A percentile compares a stretch with the other conserved stretches of the same genome.
phyloP scores from a whole-genome alignment of 2,329 filamentous ascomycete species.

The Alternaria alternata region DNA sequence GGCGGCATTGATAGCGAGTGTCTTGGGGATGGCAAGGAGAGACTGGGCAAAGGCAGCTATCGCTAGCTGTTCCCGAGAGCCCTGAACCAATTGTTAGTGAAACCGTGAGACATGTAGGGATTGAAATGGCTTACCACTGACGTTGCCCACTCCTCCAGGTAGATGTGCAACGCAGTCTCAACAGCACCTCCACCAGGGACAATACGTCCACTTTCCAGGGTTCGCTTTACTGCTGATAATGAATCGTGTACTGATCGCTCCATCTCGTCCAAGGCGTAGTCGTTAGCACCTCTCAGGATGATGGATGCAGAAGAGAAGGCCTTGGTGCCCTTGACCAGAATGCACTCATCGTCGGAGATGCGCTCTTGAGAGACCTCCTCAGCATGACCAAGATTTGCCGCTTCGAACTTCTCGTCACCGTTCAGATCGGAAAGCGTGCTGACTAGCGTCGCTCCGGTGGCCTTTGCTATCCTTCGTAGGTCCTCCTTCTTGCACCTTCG shows the following conservation, averaged over 20 bases:
- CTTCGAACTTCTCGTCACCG: conserved; percentile 95
- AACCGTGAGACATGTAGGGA: not conserved
- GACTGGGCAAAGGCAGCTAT: conserved; percentile 97
- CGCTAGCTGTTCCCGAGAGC: conserved; percentile 94
- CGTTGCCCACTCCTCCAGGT: conserved; percentile 97
- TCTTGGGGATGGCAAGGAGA: conserved; percentile 94
- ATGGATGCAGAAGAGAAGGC: conserved; percentile 92
- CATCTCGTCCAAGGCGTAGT: conserved; percentile 98
- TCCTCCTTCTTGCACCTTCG: conserved; percentile 99
- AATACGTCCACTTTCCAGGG: conserved; percentile 93
- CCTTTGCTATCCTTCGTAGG: conserved; percentile 91
- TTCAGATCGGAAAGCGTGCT: conserved; percentile 96
- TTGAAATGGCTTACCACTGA: conserved; percentile 72
- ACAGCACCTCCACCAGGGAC: conserved; percentile 96
- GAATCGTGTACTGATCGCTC: conserved; percentile 98
- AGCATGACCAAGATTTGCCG: conserved; percentile 85
- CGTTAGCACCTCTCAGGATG: conserved; percentile 93
- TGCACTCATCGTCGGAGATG: conserved; percentile 98
- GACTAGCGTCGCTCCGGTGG: conserved; percentile 90
- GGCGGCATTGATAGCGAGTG: conserved; percentile 93
- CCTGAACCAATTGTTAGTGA: conserved; percentile 50
- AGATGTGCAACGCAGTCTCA: conserved; percentile 98
- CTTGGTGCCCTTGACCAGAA: conserved; percentile 95
- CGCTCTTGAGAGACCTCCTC: conserved; percentile 98
- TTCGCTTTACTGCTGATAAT: conserved; percentile 94